phyloP scores from a whole-genome alignment of 805 yeast species.

The Candida vartiovaarae region DNA sequence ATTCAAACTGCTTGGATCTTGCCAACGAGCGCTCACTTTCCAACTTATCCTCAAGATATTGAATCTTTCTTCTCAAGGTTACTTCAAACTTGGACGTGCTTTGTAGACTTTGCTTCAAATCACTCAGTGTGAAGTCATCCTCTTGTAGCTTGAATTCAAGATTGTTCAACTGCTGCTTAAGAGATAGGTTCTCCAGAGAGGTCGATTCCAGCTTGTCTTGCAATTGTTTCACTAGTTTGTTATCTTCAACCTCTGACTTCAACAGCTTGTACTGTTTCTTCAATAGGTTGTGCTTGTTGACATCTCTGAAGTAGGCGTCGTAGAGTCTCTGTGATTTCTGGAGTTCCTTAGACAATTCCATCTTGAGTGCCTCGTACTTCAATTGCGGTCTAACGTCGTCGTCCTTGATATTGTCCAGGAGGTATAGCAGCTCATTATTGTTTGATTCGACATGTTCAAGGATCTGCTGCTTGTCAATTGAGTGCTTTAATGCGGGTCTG shows the following conservation, averaged over 20 bases:
- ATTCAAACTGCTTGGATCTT: constrained; percentile 25
- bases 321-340: constrained; percentile 27
- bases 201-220: constrained; percentile 10
- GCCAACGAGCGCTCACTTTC: constrained; percentile 15
- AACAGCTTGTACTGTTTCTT: constrained; percentile 6
- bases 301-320: constrained; percentile 28
- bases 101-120: constrained; percentile 9
- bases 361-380: constrained; percentile 22
- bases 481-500: neutral
- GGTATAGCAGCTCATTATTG: constrained; percentile 18
- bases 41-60: constrained; percentile 23
- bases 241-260: neutral
- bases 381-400: constrained; percentile 4
- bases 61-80: constrained; percentile 15
- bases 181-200: constrained; percentile 9
- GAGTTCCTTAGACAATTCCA: constrained; percentile 28
- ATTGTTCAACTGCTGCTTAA: constrained; percentile 15
- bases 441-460: constrained; percentile 23
- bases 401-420: constrained; percentile 20
- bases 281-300: constrained; percentile 24
- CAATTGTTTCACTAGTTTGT: neutral
- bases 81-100: constrained; percentile 12
- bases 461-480: neutral
- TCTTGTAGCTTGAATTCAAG: constrained; percentile 5
- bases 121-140: constrained; percentile 10